These are phyloP conservation scores for Ceratorhiza oryzae-sativae DNA, from an alignment of 1,284 basidiomycete genomes.

Conservation along the genomic window DNA sequence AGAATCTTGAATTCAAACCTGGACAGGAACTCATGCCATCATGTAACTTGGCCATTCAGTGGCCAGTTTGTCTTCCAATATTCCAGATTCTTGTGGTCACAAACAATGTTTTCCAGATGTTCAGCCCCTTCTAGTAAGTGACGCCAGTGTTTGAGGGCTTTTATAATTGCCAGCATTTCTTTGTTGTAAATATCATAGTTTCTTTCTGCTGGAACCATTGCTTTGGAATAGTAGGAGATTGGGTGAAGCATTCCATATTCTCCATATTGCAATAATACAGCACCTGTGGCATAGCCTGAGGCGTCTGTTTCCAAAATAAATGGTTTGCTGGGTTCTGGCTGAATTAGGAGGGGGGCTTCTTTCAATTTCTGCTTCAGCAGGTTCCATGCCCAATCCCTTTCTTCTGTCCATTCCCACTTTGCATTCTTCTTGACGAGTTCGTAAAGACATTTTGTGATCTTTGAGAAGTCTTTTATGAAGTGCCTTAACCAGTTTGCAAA, in stretches of 20 bases:
- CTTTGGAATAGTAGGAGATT: slow-evolving; percentile 11
- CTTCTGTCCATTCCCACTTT: background rate
- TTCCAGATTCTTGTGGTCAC: slow-evolving; percentile 12
- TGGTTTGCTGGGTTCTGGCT: background rate
- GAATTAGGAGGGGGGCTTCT: background rate
- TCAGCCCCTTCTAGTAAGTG: slow-evolving; percentile 43
- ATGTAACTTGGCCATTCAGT: slow-evolving; percentile 43
- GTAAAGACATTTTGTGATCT: slow-evolving; percentile 48
- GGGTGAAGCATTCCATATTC: slow-evolving; percentile 5
- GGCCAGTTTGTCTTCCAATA: background rate
- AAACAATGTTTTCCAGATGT: slow-evolving; percentile 13
- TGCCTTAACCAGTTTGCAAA: slow-evolving; percentile 50
- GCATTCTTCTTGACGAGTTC: slow-evolving; percentile 43
- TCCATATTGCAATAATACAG: background rate
- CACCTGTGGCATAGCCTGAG: slow-evolving; percentile 4
- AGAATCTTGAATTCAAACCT: slow-evolving; percentile 44
- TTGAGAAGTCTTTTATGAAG: too few relatives aligned
- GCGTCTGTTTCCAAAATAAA: slow-evolving; percentile 38
- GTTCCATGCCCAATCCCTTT: background rate
- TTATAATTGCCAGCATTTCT: slow-evolving; percentile 39
- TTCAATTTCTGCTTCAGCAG: background rate
- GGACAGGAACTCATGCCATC: slow-evolving; percentile 45
- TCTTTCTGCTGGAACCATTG: slow-evolving; percentile 44
- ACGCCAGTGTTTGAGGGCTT: slow-evolving; percentile 44
- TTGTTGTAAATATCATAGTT: slow-evolving; percentile 48